Conservation (phyloP, 306 rosid genomes). For the Phaseolus lunatus region DNA sequence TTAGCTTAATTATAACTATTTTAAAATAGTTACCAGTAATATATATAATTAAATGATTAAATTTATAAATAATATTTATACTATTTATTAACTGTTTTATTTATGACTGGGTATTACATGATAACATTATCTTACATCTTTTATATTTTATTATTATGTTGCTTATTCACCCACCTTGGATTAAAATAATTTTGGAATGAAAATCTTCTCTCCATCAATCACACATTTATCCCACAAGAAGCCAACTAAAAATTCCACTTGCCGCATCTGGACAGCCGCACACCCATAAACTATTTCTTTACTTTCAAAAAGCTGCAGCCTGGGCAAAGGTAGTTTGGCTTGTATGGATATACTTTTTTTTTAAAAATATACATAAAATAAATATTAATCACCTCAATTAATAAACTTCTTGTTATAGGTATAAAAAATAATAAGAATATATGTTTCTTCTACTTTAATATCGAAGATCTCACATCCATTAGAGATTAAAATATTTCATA, state of each 20-base stretch:
- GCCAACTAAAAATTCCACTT: slow-evolving; percentile 84
- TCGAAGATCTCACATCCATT: too few species aligned
- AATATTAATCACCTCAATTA: slow-evolving; percentile 24
- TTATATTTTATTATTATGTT: slow-evolving; percentile 1
- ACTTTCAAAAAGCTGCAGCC: slow-evolving; percentile 53
- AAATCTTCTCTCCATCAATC: slow-evolving; percentile 42
- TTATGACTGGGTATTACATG: too few species aligned
- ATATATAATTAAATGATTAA: too few species aligned
- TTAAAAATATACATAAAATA: not conserved
- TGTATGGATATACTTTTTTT: slow-evolving; percentile 41
- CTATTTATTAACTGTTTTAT: too few species aligned
- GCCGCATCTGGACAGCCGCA: slow-evolving; percentile 50
- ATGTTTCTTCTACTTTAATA: slow-evolving; percentile 1
- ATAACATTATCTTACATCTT: too few species aligned
- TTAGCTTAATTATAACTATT: too few species aligned
- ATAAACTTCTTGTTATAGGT: not conserved
- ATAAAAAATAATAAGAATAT: not conserved
- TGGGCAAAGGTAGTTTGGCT: slow-evolving; percentile 46
- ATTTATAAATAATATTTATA: too few species aligned
- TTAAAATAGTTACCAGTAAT: too few species aligned
- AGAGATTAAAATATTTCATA: too few species aligned
- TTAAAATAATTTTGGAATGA: slow-evolving; percentile 40
- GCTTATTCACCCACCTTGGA: slow-evolving; percentile 55
- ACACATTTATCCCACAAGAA: slow-evolving; percentile 30
- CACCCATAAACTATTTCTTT: slow-evolving; percentile 35